Evolutionary conservation across 176 grass and related monocot genomes (phyloP).

Genomic region (Ananas comosus): DNA sequence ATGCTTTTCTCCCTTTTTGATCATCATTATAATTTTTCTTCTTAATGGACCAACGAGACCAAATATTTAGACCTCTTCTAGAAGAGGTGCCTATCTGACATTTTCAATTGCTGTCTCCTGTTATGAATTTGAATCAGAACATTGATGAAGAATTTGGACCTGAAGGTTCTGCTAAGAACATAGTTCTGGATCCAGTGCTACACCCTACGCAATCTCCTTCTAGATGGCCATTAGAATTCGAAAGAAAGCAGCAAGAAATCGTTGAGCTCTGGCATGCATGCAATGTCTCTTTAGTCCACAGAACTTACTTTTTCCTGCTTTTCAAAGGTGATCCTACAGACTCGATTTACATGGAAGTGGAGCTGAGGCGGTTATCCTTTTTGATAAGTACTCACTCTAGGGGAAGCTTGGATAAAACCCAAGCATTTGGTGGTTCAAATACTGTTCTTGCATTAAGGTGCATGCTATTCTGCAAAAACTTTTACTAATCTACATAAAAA

Average conservation of each 20-base stretch:
- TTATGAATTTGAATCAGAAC: conserved; percentile 30
- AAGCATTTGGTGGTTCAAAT: conserved; percentile 20
- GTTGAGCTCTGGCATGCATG: conserved; percentile 87
- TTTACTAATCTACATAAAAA: not conserved
- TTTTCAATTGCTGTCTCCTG: not conserved
- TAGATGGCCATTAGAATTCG: conserved; percentile 64
- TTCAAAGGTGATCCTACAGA: conserved; percentile 94
- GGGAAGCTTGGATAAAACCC: conserved; percentile 34
- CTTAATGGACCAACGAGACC: not conserved
- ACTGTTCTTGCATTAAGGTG: conserved; percentile 55
- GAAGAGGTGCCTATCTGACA: not conserved
- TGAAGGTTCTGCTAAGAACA: conserved; percentile 41
- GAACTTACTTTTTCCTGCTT: conserved; percentile 85
- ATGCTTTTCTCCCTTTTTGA: not conserved
- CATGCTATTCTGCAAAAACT: conserved; percentile 1
- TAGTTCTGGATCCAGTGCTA: conserved; percentile 38
- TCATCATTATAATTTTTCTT: not conserved
- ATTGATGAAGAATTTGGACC: conserved; percentile 43
- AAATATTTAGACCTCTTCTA: not conserved
- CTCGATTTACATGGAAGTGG: conserved; percentile 98
- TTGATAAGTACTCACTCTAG: conserved; percentile 48
- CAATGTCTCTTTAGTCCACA: conserved; percentile 73
- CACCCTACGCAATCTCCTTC: conserved; percentile 57
- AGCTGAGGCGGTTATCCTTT: conserved; percentile 69
- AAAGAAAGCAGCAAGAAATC: conserved; percentile 80